Evolutionary conservation across 176 grass and related monocot species (phyloP).

Genomic region (Musa beccarii): DNA sequence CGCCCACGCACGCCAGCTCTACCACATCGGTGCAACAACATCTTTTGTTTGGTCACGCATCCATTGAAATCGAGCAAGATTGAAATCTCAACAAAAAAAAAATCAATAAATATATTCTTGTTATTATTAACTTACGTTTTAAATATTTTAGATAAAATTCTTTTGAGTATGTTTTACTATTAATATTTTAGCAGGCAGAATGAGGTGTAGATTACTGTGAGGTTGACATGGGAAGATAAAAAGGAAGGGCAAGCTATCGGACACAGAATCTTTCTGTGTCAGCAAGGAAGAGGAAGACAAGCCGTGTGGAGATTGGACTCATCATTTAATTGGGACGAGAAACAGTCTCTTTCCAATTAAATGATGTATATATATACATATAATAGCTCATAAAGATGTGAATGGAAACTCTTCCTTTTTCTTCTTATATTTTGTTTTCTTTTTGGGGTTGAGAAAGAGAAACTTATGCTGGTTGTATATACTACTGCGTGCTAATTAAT

Average conservation of each 20-base stretch:
- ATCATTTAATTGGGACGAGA: neutral
- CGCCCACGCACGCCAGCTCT: conserved; percentile 7
- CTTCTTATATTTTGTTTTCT: neutral
- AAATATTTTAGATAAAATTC: too few relatives aligned
- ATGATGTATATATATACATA: neutral
- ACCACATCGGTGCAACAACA: neutral
- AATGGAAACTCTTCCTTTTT: neutral
- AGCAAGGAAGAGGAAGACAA: neutral
- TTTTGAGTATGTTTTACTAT: too few relatives aligned
- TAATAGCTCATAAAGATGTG: neutral
- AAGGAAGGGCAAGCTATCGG: neutral
- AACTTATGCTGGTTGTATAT: too few relatives aligned
- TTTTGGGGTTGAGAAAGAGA: too few relatives aligned
- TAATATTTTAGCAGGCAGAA: neutral
- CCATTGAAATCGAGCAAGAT: too few relatives aligned
- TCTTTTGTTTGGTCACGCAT: neutral
- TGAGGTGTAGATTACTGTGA: neutral
- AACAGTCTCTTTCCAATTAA: neutral
- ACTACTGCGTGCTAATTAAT: too few relatives aligned
- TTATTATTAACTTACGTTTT: too few relatives aligned
- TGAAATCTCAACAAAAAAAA: too few relatives aligned
- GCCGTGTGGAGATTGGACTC: neutral
- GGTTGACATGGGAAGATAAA: neutral
- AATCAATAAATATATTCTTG: too few relatives aligned
- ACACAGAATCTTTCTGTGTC: neutral